Percentiles rank a stretch among this genome's conserved stretches.
Conservation (phyloP, 768 basidiomycete species). For the Collybiopsis luxurians region DNA sequence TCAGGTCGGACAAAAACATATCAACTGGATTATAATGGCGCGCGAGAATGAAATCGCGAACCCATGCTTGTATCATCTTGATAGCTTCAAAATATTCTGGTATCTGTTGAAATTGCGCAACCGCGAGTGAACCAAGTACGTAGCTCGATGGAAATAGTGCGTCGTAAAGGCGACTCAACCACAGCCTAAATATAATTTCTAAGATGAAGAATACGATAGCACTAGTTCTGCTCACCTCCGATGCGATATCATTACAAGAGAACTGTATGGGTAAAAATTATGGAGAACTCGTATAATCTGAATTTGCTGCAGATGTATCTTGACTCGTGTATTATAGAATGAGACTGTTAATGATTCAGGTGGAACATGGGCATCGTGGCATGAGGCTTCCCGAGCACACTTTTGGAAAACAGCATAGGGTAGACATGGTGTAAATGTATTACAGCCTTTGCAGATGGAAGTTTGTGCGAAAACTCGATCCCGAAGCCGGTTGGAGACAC, state of each 20-base stretch:
- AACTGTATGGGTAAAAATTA: neutral
- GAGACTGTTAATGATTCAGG: slow-evolving; percentile 14
- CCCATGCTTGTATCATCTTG: slow-evolving; percentile 43
- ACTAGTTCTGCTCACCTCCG: neutral
- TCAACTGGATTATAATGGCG: slow-evolving; percentile 21
- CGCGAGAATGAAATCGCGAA: slow-evolving; percentile 34
- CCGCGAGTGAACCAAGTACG: slow-evolving; percentile 40
- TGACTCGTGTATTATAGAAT: slow-evolving; percentile 41
- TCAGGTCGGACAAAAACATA: slow-evolving; percentile 37
- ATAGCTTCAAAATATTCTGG: slow-evolving; percentile 36
- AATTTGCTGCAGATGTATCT: slow-evolving; percentile 48
- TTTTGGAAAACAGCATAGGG: slow-evolving; percentile 22
- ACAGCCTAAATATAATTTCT: slow-evolving; percentile 29
- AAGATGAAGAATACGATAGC: neutral
- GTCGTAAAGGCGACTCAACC: slow-evolving; percentile 47
- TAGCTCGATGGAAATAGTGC: slow-evolving; percentile 46
- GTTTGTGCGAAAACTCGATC: slow-evolving; percentile 28
- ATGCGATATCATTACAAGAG: neutral
- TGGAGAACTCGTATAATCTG: slow-evolving; percentile 34
- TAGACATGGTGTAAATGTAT: slow-evolving; percentile 39
- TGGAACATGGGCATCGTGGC: slow-evolving; percentile 35
- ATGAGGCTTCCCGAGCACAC: slow-evolving; percentile 30
- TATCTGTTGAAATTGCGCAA: slow-evolving; percentile 32
- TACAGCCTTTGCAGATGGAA: slow-evolving; percentile 21
- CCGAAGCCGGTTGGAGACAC: slow-evolving; percentile 25